Evolutionary conservation across 2,329 filamentous ascomycete genomes (phyloP).

Genomic region (Hymenoscyphus infarciens): DNA sequence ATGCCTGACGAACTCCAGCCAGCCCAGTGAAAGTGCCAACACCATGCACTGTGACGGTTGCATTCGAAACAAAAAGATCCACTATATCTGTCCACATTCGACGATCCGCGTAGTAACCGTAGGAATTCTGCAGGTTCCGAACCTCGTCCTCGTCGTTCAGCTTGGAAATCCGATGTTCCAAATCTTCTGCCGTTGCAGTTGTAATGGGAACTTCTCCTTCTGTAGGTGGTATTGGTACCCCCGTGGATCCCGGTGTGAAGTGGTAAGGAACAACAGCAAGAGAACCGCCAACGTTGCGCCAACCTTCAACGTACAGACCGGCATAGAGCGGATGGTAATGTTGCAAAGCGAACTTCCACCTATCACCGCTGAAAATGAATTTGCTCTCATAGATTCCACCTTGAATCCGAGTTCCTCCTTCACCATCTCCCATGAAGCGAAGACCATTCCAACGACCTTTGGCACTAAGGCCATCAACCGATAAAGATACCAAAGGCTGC

Average conservation of each 20-base stretch:
- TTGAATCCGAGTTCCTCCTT: constrained; percentile 8
- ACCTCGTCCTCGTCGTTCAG: constrained; percentile 13
- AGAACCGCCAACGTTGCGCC: constrained; percentile 7
- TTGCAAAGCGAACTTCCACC: constrained; percentile 7
- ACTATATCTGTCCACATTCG: constrained; percentile 13
- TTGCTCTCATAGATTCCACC: constrained; percentile 12
- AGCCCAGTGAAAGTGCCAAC: constrained; percentile 1
- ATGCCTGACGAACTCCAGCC: constrained; percentile 6
- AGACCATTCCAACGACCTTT: constrained; percentile 13
- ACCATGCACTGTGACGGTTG: constrained; percentile 5
- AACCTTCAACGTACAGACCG: constrained; percentile 11
- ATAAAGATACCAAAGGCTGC: constrained; percentile 7
- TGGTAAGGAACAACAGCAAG: constrained; percentile 10
- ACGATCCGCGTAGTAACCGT: constrained; percentile 14
- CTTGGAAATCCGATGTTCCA: constrained; percentile 2
- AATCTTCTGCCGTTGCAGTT: not conserved
- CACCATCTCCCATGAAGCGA: constrained; percentile 11
- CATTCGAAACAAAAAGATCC: constrained; percentile 12
- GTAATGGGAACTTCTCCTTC: constrained; percentile 3
- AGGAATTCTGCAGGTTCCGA: constrained; percentile 12
- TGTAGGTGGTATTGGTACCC: constrained; percentile 11
- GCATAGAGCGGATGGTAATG: constrained; percentile 10
- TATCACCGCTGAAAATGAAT: not conserved
- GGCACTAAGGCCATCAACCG: constrained; percentile 6
- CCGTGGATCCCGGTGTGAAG: constrained; percentile 9